A percentile compares a stretch with the other conserved stretches of the same genome.
Conservation (phyloP, 805 yeast species). For the Saccharomycopsis vini region DNA sequence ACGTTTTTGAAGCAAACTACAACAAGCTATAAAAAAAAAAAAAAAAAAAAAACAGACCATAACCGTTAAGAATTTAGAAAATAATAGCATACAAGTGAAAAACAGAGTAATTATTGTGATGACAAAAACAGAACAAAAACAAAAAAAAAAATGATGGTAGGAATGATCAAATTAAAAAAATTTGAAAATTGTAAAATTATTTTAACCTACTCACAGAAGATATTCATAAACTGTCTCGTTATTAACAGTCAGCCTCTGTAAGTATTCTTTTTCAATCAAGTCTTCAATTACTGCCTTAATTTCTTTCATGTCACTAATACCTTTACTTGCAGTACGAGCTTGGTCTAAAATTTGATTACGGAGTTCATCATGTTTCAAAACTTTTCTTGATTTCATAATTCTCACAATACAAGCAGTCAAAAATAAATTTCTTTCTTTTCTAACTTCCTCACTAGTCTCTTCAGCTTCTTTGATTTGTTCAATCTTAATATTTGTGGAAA, state of each 20-base stretch:
- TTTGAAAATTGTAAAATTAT: too few relatives aligned
- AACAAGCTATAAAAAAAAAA: too few relatives aligned
- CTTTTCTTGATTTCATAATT: slow-evolving; percentile 90
- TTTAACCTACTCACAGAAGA: slow-evolving; percentile 53
- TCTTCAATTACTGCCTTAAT: slow-evolving; percentile 80
- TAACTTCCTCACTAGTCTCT: slow-evolving; percentile 62
- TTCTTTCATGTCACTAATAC: slow-evolving; percentile 77
- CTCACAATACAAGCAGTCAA: slow-evolving; percentile 91
- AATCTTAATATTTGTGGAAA: slow-evolving; percentile 49
- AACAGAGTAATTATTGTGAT: too few relatives aligned
- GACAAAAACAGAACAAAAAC: too few relatives aligned
- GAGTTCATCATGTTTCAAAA: slow-evolving; percentile 66
- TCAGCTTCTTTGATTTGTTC: slow-evolving; percentile 61
- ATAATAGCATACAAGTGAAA: too few relatives aligned
- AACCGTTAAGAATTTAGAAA: too few relatives aligned
- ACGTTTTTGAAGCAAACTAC: too few relatives aligned
- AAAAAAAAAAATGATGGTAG: background rate
- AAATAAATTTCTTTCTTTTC: slow-evolving; percentile 71
- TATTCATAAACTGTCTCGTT: slow-evolving; percentile 75
- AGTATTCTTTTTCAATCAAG: slow-evolving; percentile 77
- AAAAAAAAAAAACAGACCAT: too few relatives aligned
- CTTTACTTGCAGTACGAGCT: slow-evolving; percentile 62
- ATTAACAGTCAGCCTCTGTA: slow-evolving; percentile 64
- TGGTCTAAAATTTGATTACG: slow-evolving; percentile 85
- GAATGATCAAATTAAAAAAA: too few relatives aligned